These are phyloP conservation scores for Ceratocystis eucalypticola DNA, from an alignment of 2,329 filamentous ascomycete genomes.

Conservation along the genomic window DNA sequence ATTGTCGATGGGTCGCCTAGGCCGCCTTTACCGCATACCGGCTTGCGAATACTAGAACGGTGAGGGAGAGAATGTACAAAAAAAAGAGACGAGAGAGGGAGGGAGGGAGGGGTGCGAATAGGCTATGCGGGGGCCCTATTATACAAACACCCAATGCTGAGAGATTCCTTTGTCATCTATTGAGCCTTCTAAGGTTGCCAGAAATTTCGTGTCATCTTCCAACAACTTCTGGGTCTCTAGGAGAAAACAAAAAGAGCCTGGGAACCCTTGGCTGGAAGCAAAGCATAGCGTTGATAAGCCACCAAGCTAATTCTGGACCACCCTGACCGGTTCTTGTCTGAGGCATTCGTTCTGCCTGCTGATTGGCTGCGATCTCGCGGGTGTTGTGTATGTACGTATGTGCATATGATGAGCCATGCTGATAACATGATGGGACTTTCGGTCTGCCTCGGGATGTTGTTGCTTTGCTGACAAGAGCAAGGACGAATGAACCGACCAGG, in stretches of 20 bases:
- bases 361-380: background rate
- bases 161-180: background rate
- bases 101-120: background rate
- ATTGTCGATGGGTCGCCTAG: background rate
- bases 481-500: too few relatives aligned
- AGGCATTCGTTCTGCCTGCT: background rate
- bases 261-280: background rate
- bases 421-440: background rate
- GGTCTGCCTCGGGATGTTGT: background rate
- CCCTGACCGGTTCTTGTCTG: background rate
- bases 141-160: too few relatives aligned
- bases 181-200: background rate
- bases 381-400: background rate
- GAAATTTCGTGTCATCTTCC: too few relatives aligned
- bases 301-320: background rate
- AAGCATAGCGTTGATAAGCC: background rate
- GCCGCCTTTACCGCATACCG: background rate
- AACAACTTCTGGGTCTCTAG: background rate
- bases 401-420: background rate
- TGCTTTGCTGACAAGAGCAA: background rate
- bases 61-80: background rate
- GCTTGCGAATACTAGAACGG: background rate
- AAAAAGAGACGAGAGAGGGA: background rate
- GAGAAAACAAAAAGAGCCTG: background rate
- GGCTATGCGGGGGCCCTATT: background rate